Conservation (phyloP, 2,329 filamentous ascomycete species). For the Fusarium tjaetaba region DNA sequence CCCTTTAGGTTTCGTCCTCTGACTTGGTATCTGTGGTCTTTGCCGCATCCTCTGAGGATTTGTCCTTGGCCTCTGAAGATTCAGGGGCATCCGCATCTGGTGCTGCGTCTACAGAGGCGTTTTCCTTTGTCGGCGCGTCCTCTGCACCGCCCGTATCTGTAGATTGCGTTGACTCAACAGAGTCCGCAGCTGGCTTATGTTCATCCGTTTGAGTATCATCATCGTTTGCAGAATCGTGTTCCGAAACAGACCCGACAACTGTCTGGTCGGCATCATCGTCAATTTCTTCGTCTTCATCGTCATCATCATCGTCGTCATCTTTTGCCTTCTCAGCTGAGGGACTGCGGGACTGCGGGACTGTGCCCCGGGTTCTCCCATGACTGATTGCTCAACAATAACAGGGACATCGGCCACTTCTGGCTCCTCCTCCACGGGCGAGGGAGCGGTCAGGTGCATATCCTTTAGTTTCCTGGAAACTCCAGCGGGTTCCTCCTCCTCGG, state of each 20-base stretch:
- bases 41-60: slow-evolving; percentile 11
- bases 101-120: background rate
- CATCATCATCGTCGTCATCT: slow-evolving; percentile 17
- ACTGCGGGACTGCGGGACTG: background rate
- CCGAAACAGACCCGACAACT: slow-evolving; percentile 34
- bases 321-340: slow-evolving; percentile 12
- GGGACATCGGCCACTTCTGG: slow-evolving; percentile 53
- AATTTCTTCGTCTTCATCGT: slow-evolving; percentile 5
- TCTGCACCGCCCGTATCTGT: slow-evolving; percentile 33
- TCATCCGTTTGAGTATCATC: slow-evolving; percentile 6
- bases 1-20: slow-evolving; percentile 12
- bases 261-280: slow-evolving; percentile 40
- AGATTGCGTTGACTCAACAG: slow-evolving; percentile 27
- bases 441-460: slow-evolving; percentile 57
- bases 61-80: slow-evolving; percentile 8
- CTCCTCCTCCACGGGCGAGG: slow-evolving; percentile 69
- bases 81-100: background rate
- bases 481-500: slow-evolving; percentile 76
- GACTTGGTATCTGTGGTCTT: background rate
- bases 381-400: slow-evolving; percentile 54
- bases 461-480: slow-evolving; percentile 58
- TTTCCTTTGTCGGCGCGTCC: slow-evolving; percentile 2
- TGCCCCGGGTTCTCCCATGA: slow-evolving; percentile 31
- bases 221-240: slow-evolving; percentile 29
- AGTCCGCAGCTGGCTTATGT: slow-evolving; percentile 9